Conservation (phyloP, 139 green algal genomes). For the Closterium sp. region DNA sequence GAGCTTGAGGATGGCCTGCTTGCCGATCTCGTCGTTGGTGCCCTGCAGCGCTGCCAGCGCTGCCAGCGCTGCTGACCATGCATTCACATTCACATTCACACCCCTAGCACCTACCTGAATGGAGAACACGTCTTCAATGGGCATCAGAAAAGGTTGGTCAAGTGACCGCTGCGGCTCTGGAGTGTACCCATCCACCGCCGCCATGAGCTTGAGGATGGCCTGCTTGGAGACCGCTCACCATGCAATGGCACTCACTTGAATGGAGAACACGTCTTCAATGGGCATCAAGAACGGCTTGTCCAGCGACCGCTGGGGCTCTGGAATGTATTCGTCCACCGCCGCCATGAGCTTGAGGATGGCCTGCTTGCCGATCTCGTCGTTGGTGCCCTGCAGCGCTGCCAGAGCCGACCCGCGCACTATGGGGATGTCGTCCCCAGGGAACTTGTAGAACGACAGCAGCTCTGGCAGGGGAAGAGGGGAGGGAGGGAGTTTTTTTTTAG, state of each 20-base stretch:
- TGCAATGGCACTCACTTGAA: slow-evolving; percentile 56
- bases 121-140: slow-evolving; percentile 95
- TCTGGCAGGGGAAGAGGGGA: slow-evolving; percentile 55
- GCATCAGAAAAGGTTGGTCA: slow-evolving; percentile 97
- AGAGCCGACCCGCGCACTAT: slow-evolving; percentile 74
- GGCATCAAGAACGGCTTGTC: slow-evolving; percentile 98
- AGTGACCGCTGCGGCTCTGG: slow-evolving; percentile 73
- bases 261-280: slow-evolving; percentile 96
- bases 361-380: slow-evolving; percentile 75
- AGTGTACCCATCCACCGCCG: slow-evolving; percentile 80
- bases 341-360: slow-evolving; percentile 75
- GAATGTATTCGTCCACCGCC: slow-evolving; percentile 83
- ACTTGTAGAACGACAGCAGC: slow-evolving; percentile 98
- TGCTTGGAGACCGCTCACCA: neutral
- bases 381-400: slow-evolving; percentile 78
- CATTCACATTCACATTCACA: no score
- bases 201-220: slow-evolving; percentile 73
- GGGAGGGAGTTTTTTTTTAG: no score
- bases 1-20: slow-evolving; percentile 78
- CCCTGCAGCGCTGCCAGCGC: no score
- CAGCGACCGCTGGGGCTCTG: slow-evolving; percentile 72
- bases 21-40: no score
- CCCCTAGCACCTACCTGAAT: slow-evolving; percentile 62
- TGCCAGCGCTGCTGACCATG: no score
- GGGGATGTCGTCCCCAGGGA: slow-evolving; percentile 87